Conservation (phyloP, 768 basidiomycete genomes). For the Macrolepiota albuminosa region DNA sequence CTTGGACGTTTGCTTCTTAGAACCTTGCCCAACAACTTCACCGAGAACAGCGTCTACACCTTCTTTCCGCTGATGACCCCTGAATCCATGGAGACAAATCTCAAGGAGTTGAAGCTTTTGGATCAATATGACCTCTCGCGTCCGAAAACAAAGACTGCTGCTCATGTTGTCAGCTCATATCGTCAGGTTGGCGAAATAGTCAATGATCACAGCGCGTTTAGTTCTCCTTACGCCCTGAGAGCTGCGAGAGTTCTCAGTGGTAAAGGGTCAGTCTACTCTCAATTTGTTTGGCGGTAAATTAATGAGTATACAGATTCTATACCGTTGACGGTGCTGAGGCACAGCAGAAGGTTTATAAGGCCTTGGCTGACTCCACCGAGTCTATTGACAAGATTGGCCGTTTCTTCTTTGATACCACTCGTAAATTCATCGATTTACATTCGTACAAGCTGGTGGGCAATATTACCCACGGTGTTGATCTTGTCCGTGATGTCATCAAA, state of each 20-base stretch:
- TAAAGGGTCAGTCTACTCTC: constrained; percentile 40
- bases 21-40: constrained; percentile 65
- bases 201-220: constrained; percentile 39
- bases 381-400: constrained; percentile 44
- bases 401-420: constrained; percentile 66
- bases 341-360: constrained; percentile 40
- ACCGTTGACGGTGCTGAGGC: constrained; percentile 49
- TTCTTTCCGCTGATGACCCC: constrained; percentile 92
- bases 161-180: constrained; percentile 39
- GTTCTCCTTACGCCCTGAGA: constrained; percentile 42
- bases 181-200: constrained; percentile 50
- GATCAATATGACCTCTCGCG: constrained; percentile 53
- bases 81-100: constrained; percentile 53
- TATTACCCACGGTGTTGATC: constrained; percentile 50
- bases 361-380: constrained; percentile 44
- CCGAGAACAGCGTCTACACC: constrained; percentile 67
- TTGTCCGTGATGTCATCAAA: constrained; percentile 66
- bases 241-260: constrained; percentile 52
- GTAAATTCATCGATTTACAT: constrained; percentile 45
- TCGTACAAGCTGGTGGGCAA: constrained; percentile 58
- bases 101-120: constrained; percentile 49
- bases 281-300: constrained; percentile 5
- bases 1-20: constrained; percentile 73
- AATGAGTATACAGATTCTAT: constrained; percentile 51
- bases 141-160: constrained; percentile 30